Evolutionary conservation across 2,329 filamentous ascomycete species (phyloP).

Genomic region (Colletotrichum scovillei): DNA sequence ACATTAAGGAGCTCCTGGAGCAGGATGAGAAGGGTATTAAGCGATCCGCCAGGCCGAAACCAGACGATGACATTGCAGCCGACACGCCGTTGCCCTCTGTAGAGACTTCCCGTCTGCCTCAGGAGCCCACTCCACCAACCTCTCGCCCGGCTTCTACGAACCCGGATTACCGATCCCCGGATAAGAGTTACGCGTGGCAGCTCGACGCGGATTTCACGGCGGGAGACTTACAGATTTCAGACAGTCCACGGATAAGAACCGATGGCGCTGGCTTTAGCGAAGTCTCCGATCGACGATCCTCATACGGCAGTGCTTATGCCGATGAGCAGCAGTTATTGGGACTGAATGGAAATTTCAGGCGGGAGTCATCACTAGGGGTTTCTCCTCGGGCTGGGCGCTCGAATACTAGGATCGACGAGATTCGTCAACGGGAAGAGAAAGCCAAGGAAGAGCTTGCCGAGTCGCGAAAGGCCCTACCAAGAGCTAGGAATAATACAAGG

Average conservation of each 20-base stretch:
- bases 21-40: slow-evolving; percentile 32
- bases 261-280: slow-evolving; percentile 48
- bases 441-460: slow-evolving; percentile 35
- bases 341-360: slow-evolving; percentile 30
- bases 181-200: slow-evolving; percentile 67
- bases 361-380: not conserved
- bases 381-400: slow-evolving; percentile 39
- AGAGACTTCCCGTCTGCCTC: slow-evolving; percentile 39
- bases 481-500: slow-evolving; percentile 50
- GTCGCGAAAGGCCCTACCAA: slow-evolving; percentile 6
- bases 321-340: slow-evolving; percentile 8
- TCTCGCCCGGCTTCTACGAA: slow-evolving; percentile 39
- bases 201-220: slow-evolving; percentile 69
- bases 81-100: slow-evolving; percentile 48
- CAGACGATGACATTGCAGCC: slow-evolving; percentile 18
- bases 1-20: slow-evolving; percentile 39
- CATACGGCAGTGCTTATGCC: slow-evolving; percentile 39
- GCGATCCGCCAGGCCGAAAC: slow-evolving; percentile 6
- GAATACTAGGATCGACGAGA: slow-evolving; percentile 62
- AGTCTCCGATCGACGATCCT: slow-evolving; percentile 38
- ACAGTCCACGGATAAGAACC: slow-evolving; percentile 64
- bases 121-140: slow-evolving; percentile 34
- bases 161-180: slow-evolving; percentile 50
- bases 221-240: slow-evolving; percentile 64
- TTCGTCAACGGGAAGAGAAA: slow-evolving; percentile 55